A percentile compares a stretch with the other conserved stretches of the same genome.
Evolutionary conservation across 176 grass and related monocot species (phyloP).

Genomic region (Zoysia japonica): DNA sequence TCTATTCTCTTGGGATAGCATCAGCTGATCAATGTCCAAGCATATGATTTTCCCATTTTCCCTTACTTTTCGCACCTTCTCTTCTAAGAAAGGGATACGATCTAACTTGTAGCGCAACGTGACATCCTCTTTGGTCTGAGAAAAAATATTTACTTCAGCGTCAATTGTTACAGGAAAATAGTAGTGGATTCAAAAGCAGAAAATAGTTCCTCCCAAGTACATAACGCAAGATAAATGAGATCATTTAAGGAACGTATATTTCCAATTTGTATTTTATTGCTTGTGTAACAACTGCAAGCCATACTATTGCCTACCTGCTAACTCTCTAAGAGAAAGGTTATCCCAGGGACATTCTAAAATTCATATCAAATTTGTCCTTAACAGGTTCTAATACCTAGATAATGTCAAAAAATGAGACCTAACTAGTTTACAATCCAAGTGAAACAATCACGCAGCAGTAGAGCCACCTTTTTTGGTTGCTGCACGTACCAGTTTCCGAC

Average conservation of each 20-base stretch:
- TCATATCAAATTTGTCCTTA: not conserved
- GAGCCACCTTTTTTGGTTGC: not conserved
- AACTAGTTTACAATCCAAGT: not conserved
- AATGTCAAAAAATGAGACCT: not conserved
- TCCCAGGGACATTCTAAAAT: not conserved
- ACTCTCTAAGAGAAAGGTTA: not conserved
- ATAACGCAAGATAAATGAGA: not conserved
- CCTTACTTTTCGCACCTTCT: constrained; percentile 71
- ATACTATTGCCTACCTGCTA: not conserved
- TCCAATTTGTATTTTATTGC: not conserved
- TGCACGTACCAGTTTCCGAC: constrained; percentile 56
- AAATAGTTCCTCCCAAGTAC: not conserved
- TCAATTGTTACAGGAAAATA: constrained; percentile 16
- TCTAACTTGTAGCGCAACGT: constrained; percentile 80
- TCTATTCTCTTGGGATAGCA: constrained; percentile 79
- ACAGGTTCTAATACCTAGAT: not conserved
- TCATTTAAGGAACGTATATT: not conserved
- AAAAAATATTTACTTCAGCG: not conserved
- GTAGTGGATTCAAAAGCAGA: not conserved
- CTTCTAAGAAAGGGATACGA: constrained; percentile 75
- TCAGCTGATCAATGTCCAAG: constrained; percentile 76
- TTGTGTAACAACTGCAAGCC: not conserved
- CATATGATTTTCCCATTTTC: constrained; percentile 73
- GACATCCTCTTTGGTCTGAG: constrained; percentile 69
- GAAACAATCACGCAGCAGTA: constrained; percentile 16